These are phyloP conservation scores for Pisolithus sp. DNA, from an alignment of 768 basidiomycete genomes.

Conservation along the genomic window DNA sequence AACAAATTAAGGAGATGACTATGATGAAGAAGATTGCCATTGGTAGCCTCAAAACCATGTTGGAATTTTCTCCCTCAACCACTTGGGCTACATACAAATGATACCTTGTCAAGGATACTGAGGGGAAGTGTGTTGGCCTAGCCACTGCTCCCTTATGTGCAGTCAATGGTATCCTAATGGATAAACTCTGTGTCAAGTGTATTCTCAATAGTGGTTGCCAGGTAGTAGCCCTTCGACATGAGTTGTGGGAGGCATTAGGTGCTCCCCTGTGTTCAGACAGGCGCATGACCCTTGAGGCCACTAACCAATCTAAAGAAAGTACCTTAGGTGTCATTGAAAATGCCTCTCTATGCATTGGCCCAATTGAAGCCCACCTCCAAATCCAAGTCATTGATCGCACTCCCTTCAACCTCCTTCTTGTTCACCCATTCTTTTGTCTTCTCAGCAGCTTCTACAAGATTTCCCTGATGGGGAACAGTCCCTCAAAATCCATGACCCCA, in stretches of 20 bases:
- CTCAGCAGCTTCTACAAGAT: not conserved
- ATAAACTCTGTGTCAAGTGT: not conserved
- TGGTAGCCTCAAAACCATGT: not conserved
- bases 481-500: not conserved
- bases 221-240: not conserved
- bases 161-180: not conserved
- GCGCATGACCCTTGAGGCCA: not conserved
- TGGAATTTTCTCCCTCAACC: not conserved
- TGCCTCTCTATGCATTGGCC: not conserved
- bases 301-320: not conserved
- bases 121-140: not conserved
- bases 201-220: not conserved
- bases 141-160: not conserved
- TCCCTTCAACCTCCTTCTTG: not conserved
- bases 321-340: not conserved
- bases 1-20: too few relatives aligned
- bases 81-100: not conserved
- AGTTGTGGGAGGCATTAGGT: not conserved
- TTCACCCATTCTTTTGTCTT: not conserved
- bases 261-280: not conserved
- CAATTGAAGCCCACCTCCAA: not conserved
- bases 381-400: not conserved
- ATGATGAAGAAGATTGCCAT: not conserved
- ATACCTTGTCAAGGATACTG: not conserved
- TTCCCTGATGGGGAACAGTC: not conserved